Percentiles rank a stretch among this genome's conserved stretches.
Conservation (phyloP, 129 eudicot genomes). For the Tagetes erecta region DNA sequence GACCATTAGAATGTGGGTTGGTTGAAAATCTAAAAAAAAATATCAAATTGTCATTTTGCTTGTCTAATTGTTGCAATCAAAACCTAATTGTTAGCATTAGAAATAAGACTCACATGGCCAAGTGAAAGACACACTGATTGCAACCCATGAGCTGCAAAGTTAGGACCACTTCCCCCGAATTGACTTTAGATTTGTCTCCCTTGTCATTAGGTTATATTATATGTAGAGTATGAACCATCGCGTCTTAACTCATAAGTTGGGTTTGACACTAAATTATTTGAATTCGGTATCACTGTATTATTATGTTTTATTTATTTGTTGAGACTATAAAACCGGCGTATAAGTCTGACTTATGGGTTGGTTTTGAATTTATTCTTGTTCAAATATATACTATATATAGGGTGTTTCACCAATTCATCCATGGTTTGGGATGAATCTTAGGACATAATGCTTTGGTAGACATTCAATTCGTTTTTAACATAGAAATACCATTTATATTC, state of each 20-base stretch:
- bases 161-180: slow-evolving; percentile 1
- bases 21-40: neutral
- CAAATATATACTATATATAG: too few relatives aligned
- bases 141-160: slow-evolving; percentile 7
- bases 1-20: slow-evolving; percentile 15
- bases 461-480: too few relatives aligned
- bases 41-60: slow-evolving; percentile 2
- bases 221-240: too few relatives aligned
- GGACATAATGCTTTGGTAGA: too few relatives aligned
- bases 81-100: slow-evolving; percentile 6
- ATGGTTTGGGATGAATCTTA: too few relatives aligned
- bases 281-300: neutral
- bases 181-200: neutral
- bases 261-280: neutral
- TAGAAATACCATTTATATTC: too few relatives aligned
- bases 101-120: slow-evolving; percentile 23
- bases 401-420: too few relatives aligned
- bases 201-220: neutral
- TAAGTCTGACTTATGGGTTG: too few relatives aligned
- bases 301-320: neutral
- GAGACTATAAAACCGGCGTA: neutral
- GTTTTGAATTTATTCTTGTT: too few relatives aligned
- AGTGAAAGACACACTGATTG: slow-evolving; percentile 20
- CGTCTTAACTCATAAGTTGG: neutral
- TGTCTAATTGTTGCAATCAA: slow-evolving; percentile 14